Percentiles rank a stretch among this genome's conserved stretches.
phyloP scores from a whole-genome alignment of 139 green algal genomes.

The Picochlorum sp. region DNA sequence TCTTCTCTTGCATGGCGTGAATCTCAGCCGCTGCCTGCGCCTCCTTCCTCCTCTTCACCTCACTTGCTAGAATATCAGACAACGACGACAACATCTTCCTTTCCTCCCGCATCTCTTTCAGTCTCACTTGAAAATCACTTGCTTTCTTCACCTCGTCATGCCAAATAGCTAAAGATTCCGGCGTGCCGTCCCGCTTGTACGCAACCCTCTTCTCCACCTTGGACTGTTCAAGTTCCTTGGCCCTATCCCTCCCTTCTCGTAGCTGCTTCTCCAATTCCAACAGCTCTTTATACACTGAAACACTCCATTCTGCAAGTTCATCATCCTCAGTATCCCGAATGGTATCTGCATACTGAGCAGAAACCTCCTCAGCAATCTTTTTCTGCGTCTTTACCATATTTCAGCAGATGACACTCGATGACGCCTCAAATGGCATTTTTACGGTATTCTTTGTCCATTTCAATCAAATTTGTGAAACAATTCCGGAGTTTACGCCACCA shows the following conservation, averaged over 20 bases:
- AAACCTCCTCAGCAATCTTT: background rate
- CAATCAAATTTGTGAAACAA: too few relatives aligned
- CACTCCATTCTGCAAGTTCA: background rate
- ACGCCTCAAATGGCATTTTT: too few relatives aligned
- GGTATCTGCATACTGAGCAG: background rate
- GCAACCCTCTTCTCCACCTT: background rate
- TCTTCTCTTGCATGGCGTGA: background rate
- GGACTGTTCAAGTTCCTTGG: slow-evolving; percentile 2
- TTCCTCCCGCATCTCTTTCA: background rate
- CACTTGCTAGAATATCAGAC: slow-evolving; percentile 11
- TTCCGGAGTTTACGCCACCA: too few relatives aligned
- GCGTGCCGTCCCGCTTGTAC: background rate
- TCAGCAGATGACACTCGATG: too few relatives aligned
- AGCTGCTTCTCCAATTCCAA: background rate
- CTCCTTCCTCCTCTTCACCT: background rate
- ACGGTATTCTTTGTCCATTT: too few relatives aligned
- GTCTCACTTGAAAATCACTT: background rate
- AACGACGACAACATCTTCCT: slow-evolving; percentile 18
- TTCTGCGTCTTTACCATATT: slow-evolving; percentile 1
- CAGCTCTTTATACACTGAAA: background rate
- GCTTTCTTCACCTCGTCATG: slow-evolving; percentile 1
- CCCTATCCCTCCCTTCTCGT: too few relatives aligned
- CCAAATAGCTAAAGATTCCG: slow-evolving; percentile 18
- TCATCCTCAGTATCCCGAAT: background rate
- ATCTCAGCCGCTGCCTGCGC: background rate